Evolutionary conservation across 768 basidiomycete species (phyloP).

Genomic region (Leccinum subtestaceum): DNA sequence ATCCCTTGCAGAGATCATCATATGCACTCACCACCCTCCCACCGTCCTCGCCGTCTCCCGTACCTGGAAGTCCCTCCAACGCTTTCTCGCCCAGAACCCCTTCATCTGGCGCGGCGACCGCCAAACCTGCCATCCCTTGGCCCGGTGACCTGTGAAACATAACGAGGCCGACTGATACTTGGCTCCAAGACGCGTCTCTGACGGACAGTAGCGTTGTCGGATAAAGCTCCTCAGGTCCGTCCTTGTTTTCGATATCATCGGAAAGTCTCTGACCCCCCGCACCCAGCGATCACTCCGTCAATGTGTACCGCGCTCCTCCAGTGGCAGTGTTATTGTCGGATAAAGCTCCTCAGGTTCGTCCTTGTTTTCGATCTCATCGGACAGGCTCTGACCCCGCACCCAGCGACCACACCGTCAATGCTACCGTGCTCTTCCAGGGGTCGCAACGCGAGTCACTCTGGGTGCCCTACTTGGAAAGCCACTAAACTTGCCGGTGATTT

Average conservation of each 20-base stretch:
- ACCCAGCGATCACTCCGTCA: too few relatives aligned
- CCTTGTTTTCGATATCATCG: neutral
- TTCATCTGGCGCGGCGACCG: conserved; percentile 64
- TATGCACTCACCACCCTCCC: conserved; percentile 45
- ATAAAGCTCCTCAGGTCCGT: conserved; percentile 19
- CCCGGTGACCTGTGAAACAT: conserved; percentile 34
- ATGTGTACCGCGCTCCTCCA: too few relatives aligned
- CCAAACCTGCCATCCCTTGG: conserved; percentile 29
- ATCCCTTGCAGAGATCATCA: conserved; percentile 54
- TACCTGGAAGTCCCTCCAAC: conserved; percentile 52
- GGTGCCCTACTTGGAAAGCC: conserved; percentile 24
- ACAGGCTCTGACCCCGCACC: neutral
- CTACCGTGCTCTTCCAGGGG: neutral
- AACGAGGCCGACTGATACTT: conserved; percentile 55
- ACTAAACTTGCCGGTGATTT: neutral
- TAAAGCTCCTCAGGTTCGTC: conserved; percentile 16
- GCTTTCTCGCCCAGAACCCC: conserved; percentile 43
- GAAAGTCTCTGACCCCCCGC: too few relatives aligned
- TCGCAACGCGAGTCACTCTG: conserved; percentile 3
- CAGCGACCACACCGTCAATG: conserved; percentile 15
- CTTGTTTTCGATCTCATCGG: neutral
- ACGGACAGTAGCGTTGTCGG: conserved; percentile 22
- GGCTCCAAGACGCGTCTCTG: neutral
- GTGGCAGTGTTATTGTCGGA: conserved; percentile 12
- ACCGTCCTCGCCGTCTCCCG: conserved; percentile 60